Conservation (phyloP, 805 yeast species). For the Candida dajiaensis region DNA sequence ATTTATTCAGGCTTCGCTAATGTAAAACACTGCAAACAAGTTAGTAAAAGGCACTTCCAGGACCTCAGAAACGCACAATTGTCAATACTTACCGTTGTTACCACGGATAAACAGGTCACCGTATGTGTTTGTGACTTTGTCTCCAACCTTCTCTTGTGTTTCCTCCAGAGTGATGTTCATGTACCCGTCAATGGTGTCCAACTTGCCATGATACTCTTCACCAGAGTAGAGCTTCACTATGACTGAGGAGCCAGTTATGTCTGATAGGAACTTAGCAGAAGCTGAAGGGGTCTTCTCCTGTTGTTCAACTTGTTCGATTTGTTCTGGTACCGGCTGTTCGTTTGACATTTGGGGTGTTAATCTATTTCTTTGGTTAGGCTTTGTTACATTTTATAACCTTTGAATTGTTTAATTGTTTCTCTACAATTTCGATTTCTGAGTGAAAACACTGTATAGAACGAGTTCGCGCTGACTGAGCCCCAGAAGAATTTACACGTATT, state of each 20-base stretch:
- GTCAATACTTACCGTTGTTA: slow-evolving; percentile 59
- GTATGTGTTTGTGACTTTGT: slow-evolving; percentile 43
- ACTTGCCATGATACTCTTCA: slow-evolving; percentile 67
- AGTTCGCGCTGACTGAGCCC: too few relatives aligned
- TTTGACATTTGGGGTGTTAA: neutral
- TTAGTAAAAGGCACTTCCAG: slow-evolving; percentile 1
- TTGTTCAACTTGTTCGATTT: neutral
- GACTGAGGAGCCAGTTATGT: slow-evolving; percentile 74
- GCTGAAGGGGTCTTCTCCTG: neutral
- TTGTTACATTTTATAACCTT: too few relatives aligned
- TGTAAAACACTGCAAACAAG: slow-evolving; percentile 17
- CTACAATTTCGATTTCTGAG: too few relatives aligned
- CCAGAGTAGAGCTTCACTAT: slow-evolving; percentile 84
- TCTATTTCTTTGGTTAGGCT: too few relatives aligned
- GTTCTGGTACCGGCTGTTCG: neutral
- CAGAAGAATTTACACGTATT: too few relatives aligned
- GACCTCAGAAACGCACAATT: neutral
- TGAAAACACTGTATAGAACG: too few relatives aligned
- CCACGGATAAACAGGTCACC: slow-evolving; percentile 87
- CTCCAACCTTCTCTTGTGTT: slow-evolving; percentile 58
- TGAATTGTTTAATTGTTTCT: too few relatives aligned
- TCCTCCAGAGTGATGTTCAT: slow-evolving; percentile 89
- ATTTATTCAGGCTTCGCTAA: slow-evolving; percentile 17
- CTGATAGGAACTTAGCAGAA: slow-evolving; percentile 63
- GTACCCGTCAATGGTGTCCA: slow-evolving; percentile 92